Conservation (phyloP, 257 asterid species). For the Rubia yunnanensis region DNA sequence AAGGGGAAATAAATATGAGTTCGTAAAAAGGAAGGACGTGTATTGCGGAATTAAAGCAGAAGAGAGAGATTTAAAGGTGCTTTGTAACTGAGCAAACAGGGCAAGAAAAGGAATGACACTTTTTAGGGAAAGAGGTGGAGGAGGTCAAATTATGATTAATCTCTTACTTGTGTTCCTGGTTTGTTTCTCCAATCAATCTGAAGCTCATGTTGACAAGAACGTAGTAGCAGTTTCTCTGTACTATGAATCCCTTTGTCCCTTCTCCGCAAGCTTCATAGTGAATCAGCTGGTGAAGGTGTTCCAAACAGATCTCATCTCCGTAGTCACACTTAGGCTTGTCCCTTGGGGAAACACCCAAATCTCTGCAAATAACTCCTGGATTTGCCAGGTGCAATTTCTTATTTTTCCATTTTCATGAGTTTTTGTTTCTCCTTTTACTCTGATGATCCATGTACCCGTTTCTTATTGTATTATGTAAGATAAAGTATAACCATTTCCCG, state of each 20-base stretch:
- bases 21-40: neutral
- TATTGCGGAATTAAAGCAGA: neutral
- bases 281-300: conserved; percentile 53
- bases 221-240: conserved; percentile 39
- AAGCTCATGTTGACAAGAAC: neutral
- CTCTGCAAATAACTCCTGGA: conserved; percentile 49
- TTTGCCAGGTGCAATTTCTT: conserved; percentile 98
- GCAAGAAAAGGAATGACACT: conserved; percentile 31
- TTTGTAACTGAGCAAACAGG: neutral
- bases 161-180: conserved; percentile 7
- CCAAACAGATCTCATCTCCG: conserved; percentile 54
- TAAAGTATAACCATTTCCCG: too few species aligned
- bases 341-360: conserved; percentile 94
- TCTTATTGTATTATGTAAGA: too few species aligned
- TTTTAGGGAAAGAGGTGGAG: conserved; percentile 5
- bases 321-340: conserved; percentile 64
- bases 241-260: conserved; percentile 86
- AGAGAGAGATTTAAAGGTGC: neutral
- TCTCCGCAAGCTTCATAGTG: conserved; percentile 78
- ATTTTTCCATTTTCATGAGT: neutral
- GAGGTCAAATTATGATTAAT: conserved; percentile 4
- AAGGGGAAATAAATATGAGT: neutral
- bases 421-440: neutral
- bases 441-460: neutral
- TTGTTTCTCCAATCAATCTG: conserved; percentile 16